A percentile compares a stretch with the other conserved stretches of the same genome.
These are phyloP conservation scores for Komagataella mondaviorum DNA, from an alignment of 805 yeast species.

Conservation along the genomic window DNA sequence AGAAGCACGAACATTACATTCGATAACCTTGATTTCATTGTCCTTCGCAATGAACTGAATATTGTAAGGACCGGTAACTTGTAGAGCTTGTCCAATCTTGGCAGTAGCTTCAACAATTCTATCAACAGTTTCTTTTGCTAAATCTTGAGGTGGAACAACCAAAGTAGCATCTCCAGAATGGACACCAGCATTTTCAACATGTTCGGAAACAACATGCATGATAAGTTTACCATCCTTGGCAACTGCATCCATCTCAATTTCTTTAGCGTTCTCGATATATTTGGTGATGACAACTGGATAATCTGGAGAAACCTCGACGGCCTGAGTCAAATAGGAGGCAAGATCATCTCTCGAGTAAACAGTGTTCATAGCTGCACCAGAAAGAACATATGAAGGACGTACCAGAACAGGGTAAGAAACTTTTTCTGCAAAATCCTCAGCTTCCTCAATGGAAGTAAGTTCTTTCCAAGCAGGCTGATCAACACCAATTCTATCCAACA, in stretches of 20 bases:
- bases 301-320: constrained; percentile 95
- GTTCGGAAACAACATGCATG: constrained; percentile 97
- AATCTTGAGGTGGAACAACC: constrained; percentile 93
- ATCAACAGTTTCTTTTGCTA: constrained; percentile 80
- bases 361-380: constrained; percentile 99
- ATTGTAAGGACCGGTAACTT: constrained; percentile 95
- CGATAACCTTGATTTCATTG: constrained; percentile 93
- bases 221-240: constrained; percentile 89
- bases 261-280: constrained; percentile 93
- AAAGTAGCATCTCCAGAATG: constrained; percentile 99
- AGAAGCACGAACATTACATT: constrained; percentile 98
- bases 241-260: constrained; percentile 98
- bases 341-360: constrained; percentile 84
- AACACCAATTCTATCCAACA: constrained; percentile 91
- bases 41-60: constrained; percentile 95
- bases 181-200: constrained; percentile 98
- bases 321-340: constrained; percentile 79
- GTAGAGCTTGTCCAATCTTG: constrained; percentile 87
- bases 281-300: constrained; percentile 96
- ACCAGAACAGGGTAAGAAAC: constrained; percentile 92
- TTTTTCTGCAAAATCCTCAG: constrained; percentile 80
- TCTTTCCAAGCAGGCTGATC: constrained; percentile 99
- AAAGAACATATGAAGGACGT: constrained; percentile 92
- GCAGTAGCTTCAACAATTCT: constrained; percentile 94
- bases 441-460: constrained; percentile 83